These are phyloP conservation scores for Mycena filopes DNA, from an alignment of 768 basidiomycete genomes.

Conservation along the genomic window DNA sequence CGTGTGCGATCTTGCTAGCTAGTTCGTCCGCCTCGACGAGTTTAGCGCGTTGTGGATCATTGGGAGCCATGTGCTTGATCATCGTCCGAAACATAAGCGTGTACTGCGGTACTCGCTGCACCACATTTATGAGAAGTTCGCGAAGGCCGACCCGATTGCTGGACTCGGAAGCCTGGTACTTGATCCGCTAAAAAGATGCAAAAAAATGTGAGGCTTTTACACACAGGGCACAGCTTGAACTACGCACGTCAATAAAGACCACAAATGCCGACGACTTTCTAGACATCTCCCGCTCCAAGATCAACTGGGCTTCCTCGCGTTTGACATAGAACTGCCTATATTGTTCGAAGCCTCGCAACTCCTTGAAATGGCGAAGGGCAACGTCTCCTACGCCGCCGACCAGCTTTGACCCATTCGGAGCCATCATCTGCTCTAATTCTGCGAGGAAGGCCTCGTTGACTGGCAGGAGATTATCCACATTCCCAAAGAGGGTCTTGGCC, in stretches of 20 bases:
- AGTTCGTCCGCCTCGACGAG: constrained; percentile 87
- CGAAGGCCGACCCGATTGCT: constrained; percentile 88
- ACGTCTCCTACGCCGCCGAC: constrained; percentile 86
- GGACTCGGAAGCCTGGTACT: constrained; percentile 81
- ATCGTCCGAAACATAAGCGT: constrained; percentile 93
- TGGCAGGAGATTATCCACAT: constrained; percentile 88
- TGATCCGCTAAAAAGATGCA: constrained; percentile 69
- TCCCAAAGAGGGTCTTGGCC: constrained; percentile 93
- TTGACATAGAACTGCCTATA: constrained; percentile 93
- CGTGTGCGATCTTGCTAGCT: constrained; percentile 89
- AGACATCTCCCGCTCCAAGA: constrained; percentile 86
- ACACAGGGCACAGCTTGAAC: constrained; percentile 10
- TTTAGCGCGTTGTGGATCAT: constrained; percentile 81
- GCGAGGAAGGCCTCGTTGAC: constrained; percentile 90
- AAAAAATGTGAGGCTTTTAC: constrained; percentile 25
- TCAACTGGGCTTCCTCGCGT: constrained; percentile 90
- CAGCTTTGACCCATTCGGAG: constrained; percentile 63
- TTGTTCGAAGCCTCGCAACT: constrained; percentile 85
- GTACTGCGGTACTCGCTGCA: constrained; percentile 95
- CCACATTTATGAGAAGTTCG: constrained; percentile 95
- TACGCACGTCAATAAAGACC: constrained; percentile 86
- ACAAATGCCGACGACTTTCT: constrained; percentile 85
- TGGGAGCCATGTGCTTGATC: constrained; percentile 86
- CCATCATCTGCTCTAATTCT: constrained; percentile 84
- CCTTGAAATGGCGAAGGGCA: constrained; percentile 87